Conservation (phyloP, 2,329 filamentous ascomycete genomes). For the Talaromyces atroroseus region DNA sequence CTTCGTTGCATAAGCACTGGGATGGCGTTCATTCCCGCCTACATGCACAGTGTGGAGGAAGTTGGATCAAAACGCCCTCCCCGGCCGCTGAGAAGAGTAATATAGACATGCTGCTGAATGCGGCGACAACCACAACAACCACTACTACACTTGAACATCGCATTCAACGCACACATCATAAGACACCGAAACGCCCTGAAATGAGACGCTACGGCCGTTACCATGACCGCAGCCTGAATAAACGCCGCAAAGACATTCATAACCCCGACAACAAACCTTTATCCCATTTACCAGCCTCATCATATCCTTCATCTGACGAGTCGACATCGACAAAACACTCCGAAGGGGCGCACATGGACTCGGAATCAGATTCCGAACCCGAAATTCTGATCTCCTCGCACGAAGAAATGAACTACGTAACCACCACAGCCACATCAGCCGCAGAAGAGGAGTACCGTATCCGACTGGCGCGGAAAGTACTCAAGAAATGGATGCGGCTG, state of each 20-base stretch:
- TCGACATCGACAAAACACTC: slow-evolving; percentile 2
- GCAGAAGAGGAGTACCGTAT: slow-evolving; percentile 53
- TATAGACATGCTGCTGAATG: slow-evolving; percentile 38
- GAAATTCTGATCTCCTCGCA: slow-evolving; percentile 33
- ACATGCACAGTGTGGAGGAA: slow-evolving; percentile 37
- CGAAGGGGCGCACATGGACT: slow-evolving; percentile 30
- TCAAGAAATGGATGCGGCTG: slow-evolving; percentile 66
- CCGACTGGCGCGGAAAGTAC: slow-evolving; percentile 62
- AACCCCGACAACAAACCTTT: neutral
- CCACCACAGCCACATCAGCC: slow-evolving; percentile 32
- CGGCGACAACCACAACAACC: slow-evolving; percentile 30
- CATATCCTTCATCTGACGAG: slow-evolving; percentile 7
- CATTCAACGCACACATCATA: neutral
- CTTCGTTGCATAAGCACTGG: slow-evolving; percentile 61
- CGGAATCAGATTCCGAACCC: slow-evolving; percentile 38
- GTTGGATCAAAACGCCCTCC: slow-evolving; percentile 44
- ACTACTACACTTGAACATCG: slow-evolving; percentile 4
- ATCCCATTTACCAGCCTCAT: neutral
- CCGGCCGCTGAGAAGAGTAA: slow-evolving; percentile 15
- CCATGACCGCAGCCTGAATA: slow-evolving; percentile 3
- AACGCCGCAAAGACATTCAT: neutral
- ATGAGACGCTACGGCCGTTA: slow-evolving; percentile 13
- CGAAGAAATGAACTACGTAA: slow-evolving; percentile 33
- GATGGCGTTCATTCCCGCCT: slow-evolving; percentile 57
- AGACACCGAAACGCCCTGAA: slow-evolving; percentile 4